These are phyloP conservation scores for Sextonia rubra DNA, from an alignment of 164 flowering plant genomes.

Conservation along the genomic window DNA sequence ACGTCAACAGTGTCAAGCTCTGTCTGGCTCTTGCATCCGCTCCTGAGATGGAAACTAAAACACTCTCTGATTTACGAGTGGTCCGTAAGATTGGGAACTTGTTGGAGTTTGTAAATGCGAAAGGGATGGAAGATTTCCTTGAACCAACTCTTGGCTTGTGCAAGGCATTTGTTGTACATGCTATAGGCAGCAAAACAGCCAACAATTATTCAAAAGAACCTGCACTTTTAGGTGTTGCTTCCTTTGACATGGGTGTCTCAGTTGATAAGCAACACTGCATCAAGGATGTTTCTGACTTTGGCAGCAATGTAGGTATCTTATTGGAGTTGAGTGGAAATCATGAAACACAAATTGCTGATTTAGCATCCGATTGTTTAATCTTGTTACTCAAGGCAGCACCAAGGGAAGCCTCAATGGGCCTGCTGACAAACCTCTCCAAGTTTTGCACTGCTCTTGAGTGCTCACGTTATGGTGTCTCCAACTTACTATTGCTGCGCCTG, in stretches of 20 bases:
- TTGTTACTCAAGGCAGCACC: constrained; percentile 74
- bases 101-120: constrained; percentile 76
- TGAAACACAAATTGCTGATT: constrained; percentile 49
- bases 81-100: constrained; percentile 84
- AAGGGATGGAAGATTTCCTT: constrained; percentile 87
- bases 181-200: constrained; percentile 43
- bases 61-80: constrained; percentile 74
- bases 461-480: constrained; percentile 28
- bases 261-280: constrained; percentile 51
- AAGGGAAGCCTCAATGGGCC: constrained; percentile 77
- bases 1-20: constrained; percentile 74
- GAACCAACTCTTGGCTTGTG: constrained; percentile 84
- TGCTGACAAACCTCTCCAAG: constrained; percentile 74
- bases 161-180: constrained; percentile 67
- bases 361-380: constrained; percentile 85
- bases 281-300: constrained; percentile 72
- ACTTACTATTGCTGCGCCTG: constrained; percentile 48
- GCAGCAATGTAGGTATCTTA: constrained; percentile 59
- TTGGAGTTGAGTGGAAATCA: constrained; percentile 48
- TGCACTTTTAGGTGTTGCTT: constrained; percentile 40
- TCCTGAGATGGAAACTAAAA: constrained; percentile 75
- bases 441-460: constrained; percentile 53
- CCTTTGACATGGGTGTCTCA: constrained; percentile 28
- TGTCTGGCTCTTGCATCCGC: constrained; percentile 86
- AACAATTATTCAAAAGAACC: constrained; percentile 52